Conservation (phyloP, 345 rosid species). For the Pugionium cornutum region DNA sequence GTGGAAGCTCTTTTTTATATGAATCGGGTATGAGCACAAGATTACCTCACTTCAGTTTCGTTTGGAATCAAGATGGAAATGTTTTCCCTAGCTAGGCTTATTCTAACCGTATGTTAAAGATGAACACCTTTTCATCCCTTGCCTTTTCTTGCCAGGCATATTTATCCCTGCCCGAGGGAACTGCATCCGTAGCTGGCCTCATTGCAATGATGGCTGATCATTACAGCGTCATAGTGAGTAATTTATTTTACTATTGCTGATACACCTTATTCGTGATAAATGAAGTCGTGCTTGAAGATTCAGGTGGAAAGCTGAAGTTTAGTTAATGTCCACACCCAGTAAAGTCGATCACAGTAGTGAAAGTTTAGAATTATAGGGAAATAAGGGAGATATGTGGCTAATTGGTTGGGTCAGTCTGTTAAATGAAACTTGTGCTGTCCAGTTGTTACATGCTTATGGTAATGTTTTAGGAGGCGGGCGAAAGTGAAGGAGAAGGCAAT, state of each 20-base stretch:
- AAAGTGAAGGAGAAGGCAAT: conserved; percentile 68
- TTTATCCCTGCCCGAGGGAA: conserved; percentile 92
- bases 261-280: not conserved
- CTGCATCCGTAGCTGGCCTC: conserved; percentile 85
- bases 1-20: conserved; percentile 81
- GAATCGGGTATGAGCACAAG: conserved; percentile 58
- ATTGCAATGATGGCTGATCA: conserved; percentile 99
- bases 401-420: conserved; percentile 11
- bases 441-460: conserved; percentile 5
- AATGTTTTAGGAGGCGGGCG: conserved; percentile 64
- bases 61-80: not conserved
- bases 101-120: not conserved
- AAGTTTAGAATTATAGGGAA: conserved; percentile 1
- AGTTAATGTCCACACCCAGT: conserved; percentile 3
- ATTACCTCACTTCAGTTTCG: conserved; percentile 17
- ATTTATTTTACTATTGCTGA: conserved; percentile 13
- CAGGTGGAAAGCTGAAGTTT: conserved; percentile 17
- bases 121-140: conserved; percentile 4
- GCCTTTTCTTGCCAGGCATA: conserved; percentile 65
- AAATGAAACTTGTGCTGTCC: conserved; percentile 1
- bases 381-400: not conserved
- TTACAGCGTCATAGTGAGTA: conserved; percentile 71
- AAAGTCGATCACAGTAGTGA: not conserved
- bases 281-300: conserved; percentile 5
- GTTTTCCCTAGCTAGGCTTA: not conserved